These are phyloP conservation scores for Clitoria ternatea DNA, from an alignment of 306 rosid species.

Conservation along the genomic window DNA sequence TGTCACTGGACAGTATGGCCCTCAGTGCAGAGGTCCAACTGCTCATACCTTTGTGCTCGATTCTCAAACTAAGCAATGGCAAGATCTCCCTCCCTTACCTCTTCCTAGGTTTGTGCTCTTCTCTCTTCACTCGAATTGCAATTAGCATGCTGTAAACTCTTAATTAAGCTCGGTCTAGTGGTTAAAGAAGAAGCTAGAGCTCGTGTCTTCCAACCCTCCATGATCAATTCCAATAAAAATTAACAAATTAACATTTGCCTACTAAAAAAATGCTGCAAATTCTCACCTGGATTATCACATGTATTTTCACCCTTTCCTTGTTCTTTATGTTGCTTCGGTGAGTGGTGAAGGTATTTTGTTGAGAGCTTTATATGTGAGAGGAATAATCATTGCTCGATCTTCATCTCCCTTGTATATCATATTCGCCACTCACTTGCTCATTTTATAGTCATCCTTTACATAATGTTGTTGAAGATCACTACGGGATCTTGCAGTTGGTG, in stretches of 20 bases:
- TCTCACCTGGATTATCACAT: too few species aligned
- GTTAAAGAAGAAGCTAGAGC: too few species aligned
- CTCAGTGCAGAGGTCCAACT: constrained; percentile 91
- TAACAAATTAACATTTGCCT: too few species aligned
- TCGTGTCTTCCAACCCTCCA: too few species aligned
- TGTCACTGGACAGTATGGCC: constrained; percentile 88
- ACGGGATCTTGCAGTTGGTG: not conserved
- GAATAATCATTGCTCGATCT: not conserved
- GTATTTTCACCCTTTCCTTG: not conserved
- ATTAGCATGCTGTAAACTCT: not conserved
- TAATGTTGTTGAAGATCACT: not conserved
- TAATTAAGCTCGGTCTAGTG: too few species aligned
- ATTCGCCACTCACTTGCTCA: not conserved
- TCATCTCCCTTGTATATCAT: constrained; percentile 2
- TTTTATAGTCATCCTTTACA: not conserved
- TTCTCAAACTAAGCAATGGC: constrained; percentile 72
- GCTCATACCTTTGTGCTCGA: constrained; percentile 77
- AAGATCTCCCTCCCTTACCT: constrained; percentile 66
- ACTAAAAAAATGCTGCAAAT: too few species aligned
- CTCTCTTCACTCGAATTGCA: not conserved
- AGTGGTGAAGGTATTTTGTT: not conserved
- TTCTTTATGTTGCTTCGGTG: not conserved
- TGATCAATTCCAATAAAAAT: too few species aligned
- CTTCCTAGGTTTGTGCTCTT: constrained; percentile 56
- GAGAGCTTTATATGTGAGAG: not conserved